Evolutionary conservation across 768 basidiomycete genomes (phyloP).

Genomic region (Suillus alpinus): DNA sequence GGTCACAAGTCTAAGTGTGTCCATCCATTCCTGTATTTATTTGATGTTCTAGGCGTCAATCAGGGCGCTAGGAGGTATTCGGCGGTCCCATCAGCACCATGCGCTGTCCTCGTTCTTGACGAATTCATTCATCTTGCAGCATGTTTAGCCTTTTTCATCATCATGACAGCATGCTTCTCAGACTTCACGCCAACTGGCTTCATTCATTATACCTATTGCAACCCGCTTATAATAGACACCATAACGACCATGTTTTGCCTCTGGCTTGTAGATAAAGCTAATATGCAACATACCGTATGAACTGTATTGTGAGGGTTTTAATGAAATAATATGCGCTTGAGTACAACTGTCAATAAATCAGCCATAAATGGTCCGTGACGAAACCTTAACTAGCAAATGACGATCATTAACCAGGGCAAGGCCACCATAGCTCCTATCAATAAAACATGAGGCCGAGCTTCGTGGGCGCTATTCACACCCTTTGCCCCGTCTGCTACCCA

Average conservation of each 20-base stretch:
- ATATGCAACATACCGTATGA: background rate
- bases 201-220: background rate
- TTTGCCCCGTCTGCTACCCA: slow-evolving; percentile 59
- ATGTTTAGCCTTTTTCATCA: background rate
- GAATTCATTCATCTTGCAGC: background rate
- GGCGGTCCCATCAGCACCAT: background rate
- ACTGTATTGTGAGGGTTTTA: background rate
- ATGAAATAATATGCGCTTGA: background rate
- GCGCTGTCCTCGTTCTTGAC: background rate
- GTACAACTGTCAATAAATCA: background rate
- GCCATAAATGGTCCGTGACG: background rate
- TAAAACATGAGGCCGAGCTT: background rate
- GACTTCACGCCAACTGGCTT: background rate
- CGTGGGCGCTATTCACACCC: slow-evolving; percentile 42
- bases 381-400: background rate
- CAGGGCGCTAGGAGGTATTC: background rate
- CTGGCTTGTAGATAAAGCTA: background rate
- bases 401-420: background rate
- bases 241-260: background rate
- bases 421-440: background rate
- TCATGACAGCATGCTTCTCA: background rate
- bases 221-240: background rate
- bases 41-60: background rate
- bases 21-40: background rate
- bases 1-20: background rate